These are phyloP conservation scores for Lactarius sp. DNA, from an alignment of 768 basidiomycete species.

Conservation along the genomic window DNA sequence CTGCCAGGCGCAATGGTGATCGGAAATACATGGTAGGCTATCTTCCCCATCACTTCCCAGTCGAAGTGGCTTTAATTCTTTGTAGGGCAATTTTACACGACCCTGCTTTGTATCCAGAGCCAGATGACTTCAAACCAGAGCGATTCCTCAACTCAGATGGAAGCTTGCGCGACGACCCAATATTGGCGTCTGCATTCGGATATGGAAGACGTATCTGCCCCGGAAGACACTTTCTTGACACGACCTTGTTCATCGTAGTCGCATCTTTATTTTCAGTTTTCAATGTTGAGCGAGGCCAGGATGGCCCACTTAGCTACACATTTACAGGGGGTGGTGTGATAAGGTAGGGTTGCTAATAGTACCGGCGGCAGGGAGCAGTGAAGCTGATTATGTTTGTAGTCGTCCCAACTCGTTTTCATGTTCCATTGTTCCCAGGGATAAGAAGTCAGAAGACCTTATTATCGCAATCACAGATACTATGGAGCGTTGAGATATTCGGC, in stretches of 20 bases:
- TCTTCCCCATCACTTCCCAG: background rate
- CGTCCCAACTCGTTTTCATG: constrained; percentile 1
- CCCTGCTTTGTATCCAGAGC: background rate
- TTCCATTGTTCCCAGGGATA: constrained; percentile 10
- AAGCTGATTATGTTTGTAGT: background rate
- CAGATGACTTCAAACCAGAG: constrained; percentile 9
- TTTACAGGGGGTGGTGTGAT: constrained; percentile 2
- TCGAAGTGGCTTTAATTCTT: background rate
- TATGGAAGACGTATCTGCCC: constrained; percentile 27
- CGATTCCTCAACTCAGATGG: constrained; percentile 14
- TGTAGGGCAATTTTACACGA: constrained; percentile 6
- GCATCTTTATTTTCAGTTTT: constrained; percentile 1
- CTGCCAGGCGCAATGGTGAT: background rate
- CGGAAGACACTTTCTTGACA: constrained; percentile 20
- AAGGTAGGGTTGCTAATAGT: too few species aligned
- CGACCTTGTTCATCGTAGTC: background rate
- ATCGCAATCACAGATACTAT: background rate
- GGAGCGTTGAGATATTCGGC: background rate
- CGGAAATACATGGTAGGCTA: constrained; percentile 1
- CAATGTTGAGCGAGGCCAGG: background rate
- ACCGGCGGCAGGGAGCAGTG: too few species aligned
- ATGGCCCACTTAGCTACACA: background rate
- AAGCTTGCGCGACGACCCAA: background rate
- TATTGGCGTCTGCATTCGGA: constrained; percentile 18
- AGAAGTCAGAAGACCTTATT: constrained; percentile 2